phyloP scores from a whole-genome alignment of 768 basidiomycete species.

The Pleurotus citrinopileatus region DNA sequence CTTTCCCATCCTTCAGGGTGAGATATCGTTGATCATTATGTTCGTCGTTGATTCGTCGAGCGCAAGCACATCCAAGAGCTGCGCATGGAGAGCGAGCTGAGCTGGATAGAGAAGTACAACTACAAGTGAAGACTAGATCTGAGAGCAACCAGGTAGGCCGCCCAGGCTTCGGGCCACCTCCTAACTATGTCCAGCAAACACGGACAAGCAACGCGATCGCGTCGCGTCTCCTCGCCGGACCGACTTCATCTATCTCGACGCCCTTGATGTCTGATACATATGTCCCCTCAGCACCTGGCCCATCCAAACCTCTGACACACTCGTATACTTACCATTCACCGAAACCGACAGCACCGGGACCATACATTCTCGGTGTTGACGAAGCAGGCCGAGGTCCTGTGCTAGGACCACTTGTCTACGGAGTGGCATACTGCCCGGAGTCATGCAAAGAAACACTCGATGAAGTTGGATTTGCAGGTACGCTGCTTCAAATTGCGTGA shows the following conservation, averaged over 20 bases:
- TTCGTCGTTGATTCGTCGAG: too few species aligned
- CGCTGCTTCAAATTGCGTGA: not conserved
- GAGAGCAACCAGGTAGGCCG: too few species aligned
- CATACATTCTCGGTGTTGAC: slow-evolving; percentile 97
- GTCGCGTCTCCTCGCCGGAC: too few species aligned
- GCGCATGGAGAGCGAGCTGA: too few species aligned
- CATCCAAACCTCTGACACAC: slow-evolving; percentile 53
- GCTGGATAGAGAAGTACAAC: too few species aligned
- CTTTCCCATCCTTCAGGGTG: too few species aligned
- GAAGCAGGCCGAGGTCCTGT: slow-evolving; percentile 97
- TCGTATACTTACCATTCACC: slow-evolving; percentile 82
- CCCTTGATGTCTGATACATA: not conserved
- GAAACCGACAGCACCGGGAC: slow-evolving; percentile 63
- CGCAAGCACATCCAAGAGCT: too few species aligned
- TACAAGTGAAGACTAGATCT: too few species aligned
- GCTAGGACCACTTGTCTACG: slow-evolving; percentile 94
- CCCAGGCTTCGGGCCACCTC: too few species aligned
- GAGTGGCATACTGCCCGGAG: slow-evolving; percentile 87
- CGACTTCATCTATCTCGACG: too few species aligned
- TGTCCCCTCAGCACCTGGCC: slow-evolving; percentile 58
- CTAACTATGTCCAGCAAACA: too few species aligned
- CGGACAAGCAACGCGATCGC: slow-evolving; percentile 3
- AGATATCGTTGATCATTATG: too few species aligned
- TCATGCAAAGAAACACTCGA: slow-evolving; percentile 74
- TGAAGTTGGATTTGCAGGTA: slow-evolving; percentile 88